Conservation (phyloP, 495 filamentous ascomycete species). For the Lasiosphaeriaceae sp. region DNA sequence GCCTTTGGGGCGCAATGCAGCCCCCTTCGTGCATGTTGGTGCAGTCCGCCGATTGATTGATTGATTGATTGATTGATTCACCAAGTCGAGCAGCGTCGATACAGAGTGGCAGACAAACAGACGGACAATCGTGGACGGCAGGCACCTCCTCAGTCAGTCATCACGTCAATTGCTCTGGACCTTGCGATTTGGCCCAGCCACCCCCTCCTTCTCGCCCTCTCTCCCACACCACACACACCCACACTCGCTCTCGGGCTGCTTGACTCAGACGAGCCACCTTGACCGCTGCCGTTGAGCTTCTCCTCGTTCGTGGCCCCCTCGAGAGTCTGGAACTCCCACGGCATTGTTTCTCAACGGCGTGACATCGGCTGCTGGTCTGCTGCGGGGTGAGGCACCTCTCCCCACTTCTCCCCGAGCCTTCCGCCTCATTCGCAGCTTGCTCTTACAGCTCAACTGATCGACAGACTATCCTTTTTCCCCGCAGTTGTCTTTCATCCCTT, state of each 20-base stretch:
- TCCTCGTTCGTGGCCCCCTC: not conserved
- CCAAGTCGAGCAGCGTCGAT: not conserved
- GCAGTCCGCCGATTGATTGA: not conserved
- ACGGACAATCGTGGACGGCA: not conserved
- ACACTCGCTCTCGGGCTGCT: too few species aligned
- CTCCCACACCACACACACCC: too few species aligned
- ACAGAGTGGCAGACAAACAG: not conserved
- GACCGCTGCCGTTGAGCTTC: not conserved
- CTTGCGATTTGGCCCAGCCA: too few species aligned
- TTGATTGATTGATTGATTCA: not conserved
- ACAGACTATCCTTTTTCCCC: not conserved
- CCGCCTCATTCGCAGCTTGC: not conserved
- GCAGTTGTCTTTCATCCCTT: not conserved
- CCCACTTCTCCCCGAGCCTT: not conserved
- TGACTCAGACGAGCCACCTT: not conserved
- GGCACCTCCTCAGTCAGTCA: too few species aligned
- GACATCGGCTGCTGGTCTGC: slow-evolving; percentile 18
- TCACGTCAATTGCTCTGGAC: not conserved
- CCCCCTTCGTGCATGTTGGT: slow-evolving; percentile 17
- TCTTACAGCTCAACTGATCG: not conserved
- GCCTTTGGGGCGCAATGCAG: slow-evolving; percentile 11
- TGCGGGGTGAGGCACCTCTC: not conserved
- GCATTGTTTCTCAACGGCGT: slow-evolving; percentile 19
- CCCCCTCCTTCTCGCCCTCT: too few species aligned
- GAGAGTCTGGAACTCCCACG: not conserved